Base-by-base conservation (phyloP, 2,329 filamentous ascomycete species). In the Stagonosporopsis tanaceti region DNA sequence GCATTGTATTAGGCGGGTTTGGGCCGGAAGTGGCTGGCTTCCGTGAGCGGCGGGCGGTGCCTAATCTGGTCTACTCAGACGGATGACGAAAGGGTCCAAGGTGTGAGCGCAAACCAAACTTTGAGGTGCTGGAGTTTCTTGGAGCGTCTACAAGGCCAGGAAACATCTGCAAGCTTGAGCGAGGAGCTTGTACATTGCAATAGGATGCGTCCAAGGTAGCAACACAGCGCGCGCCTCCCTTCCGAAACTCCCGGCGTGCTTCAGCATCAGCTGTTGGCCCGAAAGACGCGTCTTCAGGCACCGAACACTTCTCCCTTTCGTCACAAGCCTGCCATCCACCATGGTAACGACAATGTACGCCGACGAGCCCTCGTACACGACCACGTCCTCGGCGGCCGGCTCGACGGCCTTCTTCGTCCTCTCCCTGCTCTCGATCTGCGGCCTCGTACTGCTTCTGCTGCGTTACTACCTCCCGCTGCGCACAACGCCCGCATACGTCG, bases 401-500 rank as follows among this genome's bases (percentile, higher is more conserved):
- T 97, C 93, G 51, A 87, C 88, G 72, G 81, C 94, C 71, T 96
- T 97, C 78, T 87, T 91, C 64, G 76, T 87, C 65, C 70, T 91
- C 68, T 86, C 92, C 59, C 84, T 97, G 37, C 78, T 93, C 65
- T 75, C 86, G 64, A 91, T 97, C 66, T 92, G 89, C 63, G 75
- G 89, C 60, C 80, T 90, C 59, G 92, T 95, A 58, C 85, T 99
- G 40, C 82, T 97, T 22, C 88, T 98, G 61, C 83, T 97, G 57
- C 90, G 95, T 70, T 88, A 92, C 80, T 99, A 93, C 78, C 86
- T 99, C 9, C 94, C 94, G 2, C 84, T 99, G 32, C 92, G 95
- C 66, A 88, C 89, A 6, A 98, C 95, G 1, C 94, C 95, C 0
- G 91, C 89, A 58, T 97, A 96, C 77, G 88, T 98, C 47, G 84